Conservation (phyloP, 2,329 filamentous ascomycete species). For the Aspergillus awamori region DNA sequence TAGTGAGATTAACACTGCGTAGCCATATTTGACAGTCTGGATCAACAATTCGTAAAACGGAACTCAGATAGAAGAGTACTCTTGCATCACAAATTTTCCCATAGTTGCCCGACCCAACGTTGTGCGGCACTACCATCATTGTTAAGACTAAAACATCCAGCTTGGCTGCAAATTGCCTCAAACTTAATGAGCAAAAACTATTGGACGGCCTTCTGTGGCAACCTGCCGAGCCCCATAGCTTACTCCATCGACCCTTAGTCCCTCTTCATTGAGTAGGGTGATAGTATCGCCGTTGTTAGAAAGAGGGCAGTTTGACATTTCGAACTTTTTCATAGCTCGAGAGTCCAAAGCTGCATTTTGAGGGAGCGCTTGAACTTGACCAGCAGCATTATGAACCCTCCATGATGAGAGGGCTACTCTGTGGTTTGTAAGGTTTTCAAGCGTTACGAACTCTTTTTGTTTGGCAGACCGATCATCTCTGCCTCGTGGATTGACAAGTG, state of each 20-base stretch:
- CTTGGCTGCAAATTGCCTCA: neutral
- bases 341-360: conserved; percentile 11
- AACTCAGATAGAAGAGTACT: too few relatives aligned
- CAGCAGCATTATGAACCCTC: conserved; percentile 18
- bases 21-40: too few relatives aligned
- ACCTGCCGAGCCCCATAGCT: conserved; percentile 15
- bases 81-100: neutral
- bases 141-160: too few relatives aligned
- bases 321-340: conserved; percentile 10
- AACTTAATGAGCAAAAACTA: neutral
- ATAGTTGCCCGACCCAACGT: accelerated
- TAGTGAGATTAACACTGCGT: too few relatives aligned
- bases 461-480: neutral
- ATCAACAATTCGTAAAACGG: too few relatives aligned
- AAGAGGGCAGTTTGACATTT: conserved; percentile 12
- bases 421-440: conserved; percentile 17
- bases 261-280: conserved; percentile 20
- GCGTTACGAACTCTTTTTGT: conserved; percentile 13
- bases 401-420: conserved; percentile 15
- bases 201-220: neutral
- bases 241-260: conserved; percentile 21
- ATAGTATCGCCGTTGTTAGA: conserved; percentile 19
- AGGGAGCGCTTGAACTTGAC: conserved; percentile 15
- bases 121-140: neutral
- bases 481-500: conserved; percentile 3